These are phyloP conservation scores for Talaromyces sp. DNA, from an alignment of 2,329 filamentous ascomycete species.

Conservation along the genomic window DNA sequence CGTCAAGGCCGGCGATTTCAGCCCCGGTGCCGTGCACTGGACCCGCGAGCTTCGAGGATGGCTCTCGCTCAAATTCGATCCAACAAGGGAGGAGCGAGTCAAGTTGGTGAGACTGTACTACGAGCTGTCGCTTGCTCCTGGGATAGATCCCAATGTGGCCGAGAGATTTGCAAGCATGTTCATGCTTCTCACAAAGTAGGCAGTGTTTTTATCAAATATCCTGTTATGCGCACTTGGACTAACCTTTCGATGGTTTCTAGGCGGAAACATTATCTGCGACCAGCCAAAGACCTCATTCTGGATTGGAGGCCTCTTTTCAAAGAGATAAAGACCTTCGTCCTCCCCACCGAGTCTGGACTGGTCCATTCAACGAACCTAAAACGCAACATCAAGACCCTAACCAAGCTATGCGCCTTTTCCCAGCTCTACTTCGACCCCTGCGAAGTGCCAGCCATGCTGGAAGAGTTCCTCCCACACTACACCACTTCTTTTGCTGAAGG, in stretches of 20 bases:
- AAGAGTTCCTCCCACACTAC: constrained; percentile 79
- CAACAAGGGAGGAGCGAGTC: constrained; percentile 74
- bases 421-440: constrained; percentile 89
- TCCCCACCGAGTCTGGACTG: constrained; percentile 71
- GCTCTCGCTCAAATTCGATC: constrained; percentile 96
- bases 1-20: constrained; percentile 87
- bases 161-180: constrained; percentile 98
- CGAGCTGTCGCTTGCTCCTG: constrained; percentile 83
- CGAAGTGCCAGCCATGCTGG: constrained; percentile 74
- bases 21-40: constrained; percentile 91
- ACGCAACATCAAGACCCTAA: constrained; percentile 65
- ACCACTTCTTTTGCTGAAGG: constrained; percentile 88
- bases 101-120: constrained; percentile 89
- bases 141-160: constrained; percentile 71
- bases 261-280: constrained; percentile 91
- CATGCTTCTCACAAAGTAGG: constrained; percentile 82
- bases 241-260: constrained; percentile 38
- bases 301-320: constrained; percentile 93
- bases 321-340: constrained; percentile 82
- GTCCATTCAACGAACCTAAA: constrained; percentile 58
- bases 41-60: constrained; percentile 92
- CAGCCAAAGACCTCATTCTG: constrained; percentile 79
- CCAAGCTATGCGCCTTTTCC: constrained; percentile 83
- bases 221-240: background rate
- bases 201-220: background rate